A percentile compares a stretch with the other conserved stretches of the same genome.
Evolutionary conservation across 495 filamentous ascomycete species (phyloP).

Genomic region (Daldinia grandis): DNA sequence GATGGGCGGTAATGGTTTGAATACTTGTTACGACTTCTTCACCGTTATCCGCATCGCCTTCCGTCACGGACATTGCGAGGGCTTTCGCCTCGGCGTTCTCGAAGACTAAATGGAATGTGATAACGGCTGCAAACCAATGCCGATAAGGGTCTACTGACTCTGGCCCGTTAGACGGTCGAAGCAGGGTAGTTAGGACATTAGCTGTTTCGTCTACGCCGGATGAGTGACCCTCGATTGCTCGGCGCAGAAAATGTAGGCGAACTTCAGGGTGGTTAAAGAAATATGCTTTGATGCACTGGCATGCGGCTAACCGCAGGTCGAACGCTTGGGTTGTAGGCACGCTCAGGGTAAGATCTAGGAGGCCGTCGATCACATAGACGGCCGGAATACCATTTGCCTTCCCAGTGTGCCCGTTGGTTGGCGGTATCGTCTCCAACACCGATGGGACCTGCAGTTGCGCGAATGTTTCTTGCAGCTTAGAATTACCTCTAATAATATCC

Average conservation of each 20-base stretch:
- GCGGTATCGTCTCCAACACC: slow-evolving; percentile 55
- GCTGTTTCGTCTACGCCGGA: slow-evolving; percentile 82
- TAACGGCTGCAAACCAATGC: slow-evolving; percentile 88
- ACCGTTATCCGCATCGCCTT: slow-evolving; percentile 88
- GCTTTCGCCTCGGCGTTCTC: slow-evolving; percentile 83
- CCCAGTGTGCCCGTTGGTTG: slow-evolving; percentile 53
- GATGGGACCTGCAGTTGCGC: slow-evolving; percentile 80
- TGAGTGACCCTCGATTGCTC: slow-evolving; percentile 87
- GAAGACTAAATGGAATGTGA: slow-evolving; percentile 88
- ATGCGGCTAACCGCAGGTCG: slow-evolving; percentile 83
- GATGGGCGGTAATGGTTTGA: slow-evolving; percentile 81
- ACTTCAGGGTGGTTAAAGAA: slow-evolving; percentile 81
- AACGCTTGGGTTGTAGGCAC: slow-evolving; percentile 71
- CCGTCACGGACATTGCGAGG: slow-evolving; percentile 80
- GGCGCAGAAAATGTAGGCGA: slow-evolving; percentile 80
- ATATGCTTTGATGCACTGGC: slow-evolving; percentile 91
- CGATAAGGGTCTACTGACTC: slow-evolving; percentile 83
- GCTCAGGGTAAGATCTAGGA: slow-evolving; percentile 86
- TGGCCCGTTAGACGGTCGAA: slow-evolving; percentile 66
- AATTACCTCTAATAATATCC: slow-evolving; percentile 86
- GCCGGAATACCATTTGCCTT: slow-evolving; percentile 61
- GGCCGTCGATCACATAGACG: slow-evolving; percentile 90
- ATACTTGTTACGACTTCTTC: slow-evolving; percentile 97
- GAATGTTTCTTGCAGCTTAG: slow-evolving; percentile 81
- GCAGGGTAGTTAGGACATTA: slow-evolving; percentile 87